Evolutionary conservation across 2,329 filamentous ascomycete species (phyloP), one percentile per base, ranked within the genome.

Genomic region (Colletotrichum sp.): DNA sequence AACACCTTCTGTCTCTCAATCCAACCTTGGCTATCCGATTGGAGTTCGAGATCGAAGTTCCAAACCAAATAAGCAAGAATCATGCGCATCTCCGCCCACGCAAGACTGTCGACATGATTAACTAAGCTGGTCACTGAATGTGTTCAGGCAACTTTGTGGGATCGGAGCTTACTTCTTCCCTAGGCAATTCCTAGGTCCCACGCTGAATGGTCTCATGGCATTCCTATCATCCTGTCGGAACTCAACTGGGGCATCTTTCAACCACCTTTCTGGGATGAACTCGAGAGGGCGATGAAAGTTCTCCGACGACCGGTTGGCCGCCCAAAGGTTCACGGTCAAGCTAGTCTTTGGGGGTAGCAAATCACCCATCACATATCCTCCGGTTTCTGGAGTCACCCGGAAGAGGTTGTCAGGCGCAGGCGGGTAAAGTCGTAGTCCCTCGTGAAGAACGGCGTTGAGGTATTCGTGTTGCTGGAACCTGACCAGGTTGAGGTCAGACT

Each of bases 101-200:
- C 55, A 12, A 58, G 15, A 1, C 55, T 58, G 8, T 36, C 6
- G 43, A 13, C 7, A 22, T 48, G 43, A 10, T 48, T 7, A 48
- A 10, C 7, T 13, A 7, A 3, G 43, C 18, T 6, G 22, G 43
- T 3, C 43, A 22, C n/a, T 4, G 43, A 48, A 22, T 22, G 18
- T 4, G 18, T 12, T 48, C n/a, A 48, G 2, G 18, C 39, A 5
- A n/a, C 8, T 48, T 48, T 48, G 43, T 12, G 18, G 43, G 10
- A 22, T 48, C 6, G 18, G 0, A 48, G 10, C 43, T 52, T 22
- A 52, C 43, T 52, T 52, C 10, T 52, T 52, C 10, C 43, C 43
- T 0, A 52, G 0, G 0, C 43, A 52, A 0, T 52, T n/a, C 43
- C 43, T 52, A 2, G 12, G n/a, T 52, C 43, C 43, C 4, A 52